phyloP scores from a whole-genome alignment of 495 filamentous ascomycete genomes.

The Pyrenopolyporus hunteri region DNA sequence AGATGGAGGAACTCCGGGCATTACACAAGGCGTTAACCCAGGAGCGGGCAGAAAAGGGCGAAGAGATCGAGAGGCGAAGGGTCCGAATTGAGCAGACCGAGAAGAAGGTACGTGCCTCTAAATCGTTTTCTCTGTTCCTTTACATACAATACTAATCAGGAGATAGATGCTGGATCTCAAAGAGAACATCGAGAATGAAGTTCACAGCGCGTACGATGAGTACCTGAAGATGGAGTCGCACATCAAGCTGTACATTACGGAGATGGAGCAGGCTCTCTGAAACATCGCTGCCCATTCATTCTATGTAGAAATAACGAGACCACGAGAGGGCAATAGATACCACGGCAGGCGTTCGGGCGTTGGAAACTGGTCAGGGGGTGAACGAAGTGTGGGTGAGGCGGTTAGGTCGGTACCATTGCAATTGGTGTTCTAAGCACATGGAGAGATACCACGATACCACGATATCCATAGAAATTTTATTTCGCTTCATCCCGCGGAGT shows the following conservation, averaged over 20 bases:
- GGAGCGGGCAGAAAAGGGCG: constrained; percentile 81
- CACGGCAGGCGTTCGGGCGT: constrained; percentile 44
- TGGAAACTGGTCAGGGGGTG: not conserved
- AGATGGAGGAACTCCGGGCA: constrained; percentile 86
- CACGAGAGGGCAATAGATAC: constrained; percentile 36
- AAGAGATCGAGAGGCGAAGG: constrained; percentile 87
- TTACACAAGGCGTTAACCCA: constrained; percentile 82
- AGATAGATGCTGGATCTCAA: constrained; percentile 92
- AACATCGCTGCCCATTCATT: constrained; percentile 31
- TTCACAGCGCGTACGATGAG: constrained; percentile 84
- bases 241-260: constrained; percentile 95
- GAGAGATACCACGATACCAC: constrained; percentile 11
- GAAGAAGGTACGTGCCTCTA: constrained; percentile 77
- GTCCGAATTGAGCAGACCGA: constrained; percentile 96
- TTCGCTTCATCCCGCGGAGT: not conserved
- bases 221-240: constrained; percentile 96
- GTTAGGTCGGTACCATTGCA: constrained; percentile 3
- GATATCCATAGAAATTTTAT: constrained; percentile 4
- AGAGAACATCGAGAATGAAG: constrained; percentile 94
- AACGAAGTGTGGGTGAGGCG: constrained; percentile 6
- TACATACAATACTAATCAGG: constrained; percentile 43
- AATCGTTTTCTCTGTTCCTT: not conserved
- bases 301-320: constrained; percentile 34
- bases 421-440: constrained; percentile 5
- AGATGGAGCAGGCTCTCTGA: constrained; percentile 85